These are phyloP conservation scores for Alloascoidea africana DNA, from an alignment of 805 yeast genomes.

Conservation along the genomic window DNA sequence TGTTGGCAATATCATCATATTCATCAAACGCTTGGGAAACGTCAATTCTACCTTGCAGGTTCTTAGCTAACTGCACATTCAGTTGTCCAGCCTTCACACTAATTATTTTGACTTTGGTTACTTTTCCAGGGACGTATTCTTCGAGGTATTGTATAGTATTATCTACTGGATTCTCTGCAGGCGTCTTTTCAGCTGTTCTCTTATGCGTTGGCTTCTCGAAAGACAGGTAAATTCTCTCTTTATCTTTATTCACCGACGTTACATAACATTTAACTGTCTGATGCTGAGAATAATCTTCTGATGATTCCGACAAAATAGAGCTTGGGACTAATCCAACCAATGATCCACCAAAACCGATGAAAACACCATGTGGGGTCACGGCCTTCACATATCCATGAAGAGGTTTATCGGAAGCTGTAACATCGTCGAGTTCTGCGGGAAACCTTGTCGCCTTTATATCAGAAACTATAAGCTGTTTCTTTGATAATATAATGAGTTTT, in stretches of 20 bases:
- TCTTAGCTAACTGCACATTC: slow-evolving; percentile 62
- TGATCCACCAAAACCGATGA: slow-evolving; percentile 66
- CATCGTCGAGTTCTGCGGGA: slow-evolving; percentile 47
- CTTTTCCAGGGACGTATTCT: slow-evolving; percentile 44
- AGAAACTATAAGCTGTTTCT: slow-evolving; percentile 50
- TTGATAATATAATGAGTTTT: slow-evolving; percentile 44
- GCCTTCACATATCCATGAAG: slow-evolving; percentile 68
- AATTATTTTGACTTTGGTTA: slow-evolving; percentile 44
- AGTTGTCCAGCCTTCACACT: slow-evolving; percentile 60
- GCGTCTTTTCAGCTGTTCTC: slow-evolving; percentile 9
- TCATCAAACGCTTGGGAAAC: slow-evolving; percentile 50
- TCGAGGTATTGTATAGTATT: slow-evolving; percentile 25
- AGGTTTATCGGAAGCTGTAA: slow-evolving; percentile 28
- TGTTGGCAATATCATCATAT: slow-evolving; percentile 38
- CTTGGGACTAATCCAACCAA: slow-evolving; percentile 77
- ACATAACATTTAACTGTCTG: slow-evolving; percentile 65
- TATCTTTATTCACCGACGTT: slow-evolving; percentile 49
- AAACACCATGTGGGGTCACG: slow-evolving; percentile 66
- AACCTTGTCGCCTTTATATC: slow-evolving; percentile 39
- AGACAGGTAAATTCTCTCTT: slow-evolving; percentile 56
- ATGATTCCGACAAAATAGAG: slow-evolving; percentile 38
- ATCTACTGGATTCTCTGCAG: slow-evolving; percentile 47
- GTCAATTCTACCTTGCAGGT: slow-evolving; percentile 68
- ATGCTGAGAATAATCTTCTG: slow-evolving; percentile 39
- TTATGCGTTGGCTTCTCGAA: slow-evolving; percentile 17